Conservation (phyloP, 1,284 basidiomycete species). For the Sutorius eximius region DNA sequence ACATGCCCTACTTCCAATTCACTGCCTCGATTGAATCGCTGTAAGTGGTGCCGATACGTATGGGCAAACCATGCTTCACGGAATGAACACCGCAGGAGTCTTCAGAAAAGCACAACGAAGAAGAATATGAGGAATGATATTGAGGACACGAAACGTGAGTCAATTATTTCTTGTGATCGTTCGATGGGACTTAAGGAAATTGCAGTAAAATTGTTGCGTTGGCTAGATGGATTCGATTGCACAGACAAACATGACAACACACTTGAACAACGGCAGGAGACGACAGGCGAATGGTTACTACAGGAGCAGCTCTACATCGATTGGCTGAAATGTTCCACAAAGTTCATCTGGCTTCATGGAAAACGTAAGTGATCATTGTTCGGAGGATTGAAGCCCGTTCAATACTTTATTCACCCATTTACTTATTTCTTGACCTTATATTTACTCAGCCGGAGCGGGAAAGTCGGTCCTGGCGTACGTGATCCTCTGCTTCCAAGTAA, state of each 20-base stretch:
- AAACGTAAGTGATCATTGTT: too few species aligned
- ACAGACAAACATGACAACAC: not conserved
- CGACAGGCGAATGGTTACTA: too few species aligned
- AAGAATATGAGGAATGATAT: not conserved
- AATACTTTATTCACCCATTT: too few species aligned
- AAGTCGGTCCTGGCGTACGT: slow-evolving; percentile 10
- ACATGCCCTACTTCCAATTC: not conserved
- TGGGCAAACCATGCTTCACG: not conserved
- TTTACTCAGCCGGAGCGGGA: not conserved
- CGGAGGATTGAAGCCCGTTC: too few species aligned
- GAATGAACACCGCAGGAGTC: not conserved
- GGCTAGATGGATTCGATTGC: not conserved
- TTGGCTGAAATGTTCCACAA: too few species aligned
- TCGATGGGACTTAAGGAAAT: too few species aligned
- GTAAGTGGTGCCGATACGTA: not conserved
- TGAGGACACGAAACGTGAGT: not conserved
- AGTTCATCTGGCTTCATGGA: too few species aligned
- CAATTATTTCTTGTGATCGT: too few species aligned
- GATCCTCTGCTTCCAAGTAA: too few species aligned
- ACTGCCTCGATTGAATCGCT: not conserved
- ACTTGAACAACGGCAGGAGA: not conserved
- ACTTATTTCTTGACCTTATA: too few species aligned
- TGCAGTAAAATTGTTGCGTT: not conserved
- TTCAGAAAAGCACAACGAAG: not conserved
- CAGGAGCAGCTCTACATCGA: too few species aligned